Percentiles rank a stretch among this genome's conserved stretches.
These are phyloP conservation scores for Rhododendron henanense DNA, from an alignment of 148 eudicot genomes.

Conservation along the genomic window DNA sequence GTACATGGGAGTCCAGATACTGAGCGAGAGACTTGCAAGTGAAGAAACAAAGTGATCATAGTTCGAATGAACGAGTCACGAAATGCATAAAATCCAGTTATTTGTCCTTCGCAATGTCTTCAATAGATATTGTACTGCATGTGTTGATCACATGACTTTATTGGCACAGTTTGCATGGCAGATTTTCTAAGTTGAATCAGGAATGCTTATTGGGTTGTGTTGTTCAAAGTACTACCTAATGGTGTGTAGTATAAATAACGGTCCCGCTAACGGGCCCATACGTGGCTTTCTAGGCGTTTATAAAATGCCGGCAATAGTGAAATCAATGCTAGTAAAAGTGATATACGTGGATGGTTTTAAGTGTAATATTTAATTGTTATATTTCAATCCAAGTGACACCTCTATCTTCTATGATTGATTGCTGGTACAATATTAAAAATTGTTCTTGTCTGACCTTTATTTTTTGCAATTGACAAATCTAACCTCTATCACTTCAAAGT, in stretches of 20 bases:
- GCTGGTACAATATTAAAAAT: too few relatives aligned
- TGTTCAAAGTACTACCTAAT: not conserved
- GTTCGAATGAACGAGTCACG: not conserved
- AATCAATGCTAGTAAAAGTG: too few relatives aligned
- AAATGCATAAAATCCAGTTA: not conserved
- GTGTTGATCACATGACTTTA: not conserved
- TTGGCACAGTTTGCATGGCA: not conserved
- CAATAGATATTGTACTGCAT: not conserved
- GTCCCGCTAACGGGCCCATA: too few relatives aligned
- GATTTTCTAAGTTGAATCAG: not conserved
- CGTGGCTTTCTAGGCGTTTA: too few relatives aligned
- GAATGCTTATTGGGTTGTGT: not conserved
- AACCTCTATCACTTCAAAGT: too few relatives aligned
- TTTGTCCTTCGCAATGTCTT: not conserved
- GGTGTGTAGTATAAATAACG: not conserved
- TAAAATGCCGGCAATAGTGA: too few relatives aligned
- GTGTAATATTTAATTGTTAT: too few relatives aligned
- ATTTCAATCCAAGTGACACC: too few relatives aligned
- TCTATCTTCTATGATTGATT: too few relatives aligned
- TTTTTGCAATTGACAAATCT: too few relatives aligned
- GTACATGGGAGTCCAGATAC: conserved; percentile 73
- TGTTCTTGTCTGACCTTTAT: too few relatives aligned
- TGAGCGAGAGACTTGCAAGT: conserved; percentile 34
- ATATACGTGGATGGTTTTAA: too few relatives aligned
- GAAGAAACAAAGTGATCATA: not conserved